Evolutionary conservation across 371 early-diverging fungal genomes (phyloP).

Genomic region (Circinella umbellata): DNA sequence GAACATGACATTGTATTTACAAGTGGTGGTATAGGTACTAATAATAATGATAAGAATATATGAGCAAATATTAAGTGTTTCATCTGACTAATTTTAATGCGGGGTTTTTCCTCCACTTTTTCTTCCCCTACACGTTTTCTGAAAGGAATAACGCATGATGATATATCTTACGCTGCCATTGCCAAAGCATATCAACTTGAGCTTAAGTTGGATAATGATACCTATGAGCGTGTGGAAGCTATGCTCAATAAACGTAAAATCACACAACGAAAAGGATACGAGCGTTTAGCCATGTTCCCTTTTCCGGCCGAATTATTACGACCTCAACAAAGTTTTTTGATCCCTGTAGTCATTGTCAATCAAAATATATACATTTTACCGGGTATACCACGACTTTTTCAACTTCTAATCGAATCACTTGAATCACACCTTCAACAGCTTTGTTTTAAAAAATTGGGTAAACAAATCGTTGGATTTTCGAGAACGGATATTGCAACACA

Average conservation of each 20-base stretch:
- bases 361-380: conserved; percentile 75
- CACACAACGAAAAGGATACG: conserved; percentile 29
- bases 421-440: conserved; percentile 23
- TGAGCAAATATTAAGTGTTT: not conserved
- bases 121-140: too few relatives aligned
- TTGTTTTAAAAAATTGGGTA: not conserved
- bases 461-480: conserved; percentile 2
- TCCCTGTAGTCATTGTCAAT: conserved; percentile 68
- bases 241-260: conserved; percentile 23
- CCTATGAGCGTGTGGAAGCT: conserved; percentile 53
- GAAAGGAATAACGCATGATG: conserved; percentile 66
- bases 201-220: conserved; percentile 53
- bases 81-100: not conserved
- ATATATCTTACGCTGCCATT: conserved; percentile 72
- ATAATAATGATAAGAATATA: not conserved
- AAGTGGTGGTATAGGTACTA: conserved; percentile 68
- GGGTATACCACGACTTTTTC: conserved; percentile 72
- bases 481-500: conserved; percentile 57
- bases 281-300: conserved; percentile 71
- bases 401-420: conserved; percentile 47
- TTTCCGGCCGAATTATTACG: conserved; percentile 35
- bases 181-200: conserved; percentile 61
- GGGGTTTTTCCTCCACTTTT: too few relatives aligned
- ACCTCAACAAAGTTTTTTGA: conserved; percentile 50
- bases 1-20: conserved; percentile 66